Percentiles rank a stretch among this genome's conserved stretches.
These are phyloP conservation scores for Tardiomyces blankii DNA, from an alignment of 1,139 yeast species.

Conservation along the genomic window DNA sequence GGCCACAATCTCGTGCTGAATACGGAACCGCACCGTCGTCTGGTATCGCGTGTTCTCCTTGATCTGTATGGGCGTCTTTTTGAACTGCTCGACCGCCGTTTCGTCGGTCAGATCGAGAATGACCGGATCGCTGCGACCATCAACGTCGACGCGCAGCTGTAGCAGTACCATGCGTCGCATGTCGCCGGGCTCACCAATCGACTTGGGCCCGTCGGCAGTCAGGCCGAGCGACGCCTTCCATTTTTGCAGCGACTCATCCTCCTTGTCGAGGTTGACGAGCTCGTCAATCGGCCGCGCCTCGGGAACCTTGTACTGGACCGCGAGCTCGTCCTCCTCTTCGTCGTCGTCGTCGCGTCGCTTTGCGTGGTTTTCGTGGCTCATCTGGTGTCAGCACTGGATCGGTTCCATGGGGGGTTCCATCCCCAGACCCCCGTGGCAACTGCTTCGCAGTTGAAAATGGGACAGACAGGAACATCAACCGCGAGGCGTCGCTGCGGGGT, in stretches of 20 bases:
- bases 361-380: conserved; percentile 3
- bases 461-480: no score
- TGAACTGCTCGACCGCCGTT: conserved; percentile 25
- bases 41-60: conserved; percentile 72
- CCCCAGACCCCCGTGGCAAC: no score
- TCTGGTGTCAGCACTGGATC: no score
- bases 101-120: conserved; percentile 51
- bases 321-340: conserved; percentile 7
- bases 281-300: conserved; percentile 83
- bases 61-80: conserved; percentile 49
- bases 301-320: conserved; percentile 48
- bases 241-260: conserved; percentile 81
- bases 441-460: no score
- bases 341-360: conserved; percentile 4
- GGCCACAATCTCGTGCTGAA: conserved; percentile 85
- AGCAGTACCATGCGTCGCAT: conserved; percentile 60
- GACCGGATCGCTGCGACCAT: conserved; percentile 32
- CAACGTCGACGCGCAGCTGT: conserved; percentile 17
- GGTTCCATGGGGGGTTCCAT: no score
- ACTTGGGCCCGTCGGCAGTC: conserved; percentile 41
- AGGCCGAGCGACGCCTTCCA: conserved; percentile 91
- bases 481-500: no score
- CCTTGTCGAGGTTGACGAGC: conserved; percentile 70
- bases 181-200: conserved; percentile 58
- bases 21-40: conserved; percentile 64